Conservation (phyloP, 768 basidiomycete species). For the Scleroderma bovista region DNA sequence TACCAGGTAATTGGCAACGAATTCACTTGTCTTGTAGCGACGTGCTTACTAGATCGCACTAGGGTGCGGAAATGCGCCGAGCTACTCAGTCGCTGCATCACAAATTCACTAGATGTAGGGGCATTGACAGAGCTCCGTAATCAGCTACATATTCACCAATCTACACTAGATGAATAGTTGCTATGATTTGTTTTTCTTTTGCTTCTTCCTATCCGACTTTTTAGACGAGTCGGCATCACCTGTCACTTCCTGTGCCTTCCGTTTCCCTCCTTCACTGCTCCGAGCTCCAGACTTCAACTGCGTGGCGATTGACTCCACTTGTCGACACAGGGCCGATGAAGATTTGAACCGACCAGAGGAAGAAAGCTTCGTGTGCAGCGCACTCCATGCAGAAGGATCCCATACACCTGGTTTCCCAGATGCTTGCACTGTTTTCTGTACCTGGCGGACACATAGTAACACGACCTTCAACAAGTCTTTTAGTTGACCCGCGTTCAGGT, state of each 20-base stretch:
- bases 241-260: constrained; percentile 33
- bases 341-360: constrained; percentile 56
- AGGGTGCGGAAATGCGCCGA: constrained; percentile 26
- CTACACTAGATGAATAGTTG: constrained; percentile 7
- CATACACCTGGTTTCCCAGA: constrained; percentile 41
- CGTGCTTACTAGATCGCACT: background rate
- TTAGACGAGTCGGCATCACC: constrained; percentile 26
- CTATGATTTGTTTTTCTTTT: constrained; percentile 33
- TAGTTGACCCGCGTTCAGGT: constrained; percentile 55
- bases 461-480: constrained; percentile 79
- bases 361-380: constrained; percentile 41
- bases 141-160: constrained; percentile 6
- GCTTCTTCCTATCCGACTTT: constrained; percentile 42
- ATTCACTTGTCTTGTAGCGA: background rate
- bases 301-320: constrained; percentile 37
- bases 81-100: constrained; percentile 23
- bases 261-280: constrained; percentile 22
- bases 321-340: constrained; percentile 61
- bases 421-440: constrained; percentile 39
- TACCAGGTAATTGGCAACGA: constrained; percentile 39
- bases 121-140: constrained; percentile 17
- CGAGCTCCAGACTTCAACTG: constrained; percentile 4
- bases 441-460: constrained; percentile 58
- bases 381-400: constrained; percentile 54
- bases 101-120: constrained; percentile 8